Percentiles rank a stretch among this genome's conserved stretches.
These are phyloP conservation scores for Polyporus arcularius DNA, from an alignment of 768 basidiomycete species.

Conservation along the genomic window DNA sequence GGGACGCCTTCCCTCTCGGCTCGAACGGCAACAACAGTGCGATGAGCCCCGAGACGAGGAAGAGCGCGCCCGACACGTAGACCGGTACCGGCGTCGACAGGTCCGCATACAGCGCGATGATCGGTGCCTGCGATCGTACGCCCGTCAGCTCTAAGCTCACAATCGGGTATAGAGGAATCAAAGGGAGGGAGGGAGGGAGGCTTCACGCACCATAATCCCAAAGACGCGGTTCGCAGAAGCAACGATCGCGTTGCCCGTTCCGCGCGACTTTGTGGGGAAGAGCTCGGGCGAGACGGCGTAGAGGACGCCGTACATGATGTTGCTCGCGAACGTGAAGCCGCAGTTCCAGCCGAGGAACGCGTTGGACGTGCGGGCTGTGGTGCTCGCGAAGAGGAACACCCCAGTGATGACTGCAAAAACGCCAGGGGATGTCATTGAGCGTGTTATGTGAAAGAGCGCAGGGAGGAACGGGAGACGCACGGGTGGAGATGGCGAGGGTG, in stretches of 20 bases:
- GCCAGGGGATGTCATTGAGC: conserved; percentile 1
- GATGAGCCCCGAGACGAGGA: conserved; percentile 49
- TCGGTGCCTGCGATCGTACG: conserved; percentile 39
- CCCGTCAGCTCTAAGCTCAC: neutral
- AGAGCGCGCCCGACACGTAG: conserved; percentile 54
- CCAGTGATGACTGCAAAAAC: conserved; percentile 46
- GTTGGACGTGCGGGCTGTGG: conserved; percentile 54
- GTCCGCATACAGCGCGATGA: conserved; percentile 52
- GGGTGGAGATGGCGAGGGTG: conserved; percentile 51
- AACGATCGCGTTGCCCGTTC: conserved; percentile 58
- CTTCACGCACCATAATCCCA: conserved; percentile 56
- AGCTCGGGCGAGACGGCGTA: conserved; percentile 49
- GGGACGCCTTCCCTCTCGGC: conserved; percentile 54
- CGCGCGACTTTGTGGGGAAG: conserved; percentile 55
- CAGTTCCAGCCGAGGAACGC: conserved; percentile 61
- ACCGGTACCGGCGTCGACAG: conserved; percentile 53
- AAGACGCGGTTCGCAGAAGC: conserved; percentile 56
- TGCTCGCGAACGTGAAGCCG: conserved; percentile 56
- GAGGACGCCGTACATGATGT: conserved; percentile 55
- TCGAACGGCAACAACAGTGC: conserved; percentile 57
- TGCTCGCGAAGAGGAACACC: conserved; percentile 57
- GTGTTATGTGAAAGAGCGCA: neutral
- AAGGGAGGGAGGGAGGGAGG: neutral
- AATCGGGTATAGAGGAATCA: neutral
- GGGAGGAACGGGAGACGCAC: conserved; percentile 27